A percentile compares a stretch with the other conserved stretches of the same genome.
phyloP scores from a whole-genome alignment of 2,329 filamentous ascomycete species.

The Xylariaceae sp. region DNA sequence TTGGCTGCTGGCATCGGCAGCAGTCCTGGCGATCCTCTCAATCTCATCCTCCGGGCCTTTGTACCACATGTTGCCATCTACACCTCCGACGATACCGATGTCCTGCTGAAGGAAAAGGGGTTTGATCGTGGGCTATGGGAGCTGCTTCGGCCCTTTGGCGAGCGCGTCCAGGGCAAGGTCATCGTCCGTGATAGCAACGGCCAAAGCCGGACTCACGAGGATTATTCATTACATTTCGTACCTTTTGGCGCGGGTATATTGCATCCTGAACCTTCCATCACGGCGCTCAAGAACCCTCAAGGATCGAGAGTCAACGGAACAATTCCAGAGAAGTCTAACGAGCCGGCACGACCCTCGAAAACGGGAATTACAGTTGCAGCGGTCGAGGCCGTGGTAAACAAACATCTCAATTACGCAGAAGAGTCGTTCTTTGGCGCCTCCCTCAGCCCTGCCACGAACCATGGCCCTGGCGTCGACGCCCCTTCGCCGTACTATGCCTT shows the following conservation, averaged over 20 bases:
- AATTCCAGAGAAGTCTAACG: conserved; percentile 23
- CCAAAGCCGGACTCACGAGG: conserved; percentile 75
- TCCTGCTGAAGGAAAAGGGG: conserved; percentile 76
- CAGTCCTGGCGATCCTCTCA: conserved; percentile 52
- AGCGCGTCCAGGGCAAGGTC: conserved; percentile 80
- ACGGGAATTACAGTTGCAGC: conserved; percentile 51
- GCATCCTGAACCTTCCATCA: conserved; percentile 42
- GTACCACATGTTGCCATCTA: conserved; percentile 85
- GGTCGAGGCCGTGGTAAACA: conserved; percentile 75
- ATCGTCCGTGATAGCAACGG: conserved; percentile 88
- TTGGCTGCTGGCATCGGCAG: conserved; percentile 42
- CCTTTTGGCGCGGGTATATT: conserved; percentile 60
- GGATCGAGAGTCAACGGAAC: conserved; percentile 29
- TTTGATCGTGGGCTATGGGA: conserved; percentile 78
- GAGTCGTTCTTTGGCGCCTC: conserved; percentile 43
- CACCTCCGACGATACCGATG: conserved; percentile 80
- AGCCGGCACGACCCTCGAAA: conserved; percentile 17
- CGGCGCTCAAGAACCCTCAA: conserved; percentile 32
- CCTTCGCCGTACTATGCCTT: conserved; percentile 79
- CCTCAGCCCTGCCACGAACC: conserved; percentile 39
- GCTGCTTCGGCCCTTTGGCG: conserved; percentile 84
- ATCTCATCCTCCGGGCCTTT: conserved; percentile 76
- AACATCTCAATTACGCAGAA: conserved; percentile 74
- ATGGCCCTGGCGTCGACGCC: conserved; percentile 44
- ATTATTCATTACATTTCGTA: conserved; percentile 85